Conservation (phyloP, 108 stramenopile genomes). For the Parmales sp. region DNA sequence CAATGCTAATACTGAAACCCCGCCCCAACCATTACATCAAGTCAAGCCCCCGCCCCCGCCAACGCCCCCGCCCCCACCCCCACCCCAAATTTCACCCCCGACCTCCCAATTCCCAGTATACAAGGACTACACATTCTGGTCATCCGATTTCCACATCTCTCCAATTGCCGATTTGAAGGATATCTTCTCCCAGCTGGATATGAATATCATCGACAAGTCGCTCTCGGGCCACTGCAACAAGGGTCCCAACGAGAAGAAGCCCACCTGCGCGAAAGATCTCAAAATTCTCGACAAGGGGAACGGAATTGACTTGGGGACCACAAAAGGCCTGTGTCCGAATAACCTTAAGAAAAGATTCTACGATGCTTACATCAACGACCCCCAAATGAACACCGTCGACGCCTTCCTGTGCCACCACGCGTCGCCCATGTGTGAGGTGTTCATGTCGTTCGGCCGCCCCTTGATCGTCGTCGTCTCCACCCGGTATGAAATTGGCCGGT, state of each 20-base stretch:
- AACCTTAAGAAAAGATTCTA: constrained; percentile 12
- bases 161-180: constrained; percentile 23
- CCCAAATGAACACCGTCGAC: constrained; percentile 3
- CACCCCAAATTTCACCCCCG: not conserved
- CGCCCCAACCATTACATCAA: not conserved
- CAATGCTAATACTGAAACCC: no score
- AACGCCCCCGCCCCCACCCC: not conserved
- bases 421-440: constrained; percentile 14
- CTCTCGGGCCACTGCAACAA: constrained; percentile 18
- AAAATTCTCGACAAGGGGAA: constrained; percentile 18
- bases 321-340: constrained; percentile 12
- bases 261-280: constrained; percentile 14
- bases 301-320: constrained; percentile 11
- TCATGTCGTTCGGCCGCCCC: constrained; percentile 21
- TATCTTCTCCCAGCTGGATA: not conserved
- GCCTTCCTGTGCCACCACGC: constrained; percentile 23
- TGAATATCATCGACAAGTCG: constrained; percentile 21
- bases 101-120: not conserved
- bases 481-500: constrained; percentile 18
- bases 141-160: constrained; percentile 23
- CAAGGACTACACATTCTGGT: constrained; percentile 17
- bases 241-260: not conserved
- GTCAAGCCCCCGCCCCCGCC: not conserved
- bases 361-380: constrained; percentile 11
- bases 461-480: constrained; percentile 17